A percentile compares a stretch with the other conserved stretches of the same genome.
phyloP scores from a whole-genome alignment of 148 eudicot species.

The Fagopyrum homotropicum region DNA sequence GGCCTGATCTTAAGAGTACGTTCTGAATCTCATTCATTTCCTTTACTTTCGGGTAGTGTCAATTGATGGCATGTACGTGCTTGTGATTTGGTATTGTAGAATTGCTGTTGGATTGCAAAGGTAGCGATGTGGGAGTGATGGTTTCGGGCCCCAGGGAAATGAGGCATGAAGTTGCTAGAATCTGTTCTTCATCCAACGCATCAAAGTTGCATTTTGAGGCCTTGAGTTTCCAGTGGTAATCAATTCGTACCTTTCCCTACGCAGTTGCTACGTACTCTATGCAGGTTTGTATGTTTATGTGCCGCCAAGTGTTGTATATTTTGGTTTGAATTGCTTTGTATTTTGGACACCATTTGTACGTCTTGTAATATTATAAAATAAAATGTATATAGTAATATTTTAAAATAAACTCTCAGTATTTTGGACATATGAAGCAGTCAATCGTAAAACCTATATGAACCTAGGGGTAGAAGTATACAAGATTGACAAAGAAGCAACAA shows the following conservation, averaged over 20 bases:
- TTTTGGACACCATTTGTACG: too few relatives aligned
- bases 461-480: too few relatives aligned
- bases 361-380: too few relatives aligned
- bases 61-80: background rate
- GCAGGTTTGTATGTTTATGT: background rate
- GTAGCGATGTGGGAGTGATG: conserved; percentile 25
- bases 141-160: conserved; percentile 32
- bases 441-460: too few relatives aligned
- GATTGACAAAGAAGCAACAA: too few relatives aligned
- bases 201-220: conserved; percentile 26
- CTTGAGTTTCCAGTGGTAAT: conserved; percentile 34
- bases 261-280: background rate
- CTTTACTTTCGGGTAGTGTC: too few relatives aligned
- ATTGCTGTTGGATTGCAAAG: conserved; percentile 23
- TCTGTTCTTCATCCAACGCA: conserved; percentile 25
- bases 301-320: background rate
- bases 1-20: conserved; percentile 44
- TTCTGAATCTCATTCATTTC: background rate
- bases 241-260: background rate
- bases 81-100: conserved; percentile 16
- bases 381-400: too few relatives aligned
- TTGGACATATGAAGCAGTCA: too few relatives aligned
- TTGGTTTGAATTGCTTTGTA: background rate
- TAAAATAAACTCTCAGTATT: too few relatives aligned
- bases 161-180: conserved; percentile 34